Evolutionary conservation across 176 grass and related monocot species (phyloP), one percentile per base, ranked within the genome.

Genomic region (Tillandsia fasciculata): DNA sequence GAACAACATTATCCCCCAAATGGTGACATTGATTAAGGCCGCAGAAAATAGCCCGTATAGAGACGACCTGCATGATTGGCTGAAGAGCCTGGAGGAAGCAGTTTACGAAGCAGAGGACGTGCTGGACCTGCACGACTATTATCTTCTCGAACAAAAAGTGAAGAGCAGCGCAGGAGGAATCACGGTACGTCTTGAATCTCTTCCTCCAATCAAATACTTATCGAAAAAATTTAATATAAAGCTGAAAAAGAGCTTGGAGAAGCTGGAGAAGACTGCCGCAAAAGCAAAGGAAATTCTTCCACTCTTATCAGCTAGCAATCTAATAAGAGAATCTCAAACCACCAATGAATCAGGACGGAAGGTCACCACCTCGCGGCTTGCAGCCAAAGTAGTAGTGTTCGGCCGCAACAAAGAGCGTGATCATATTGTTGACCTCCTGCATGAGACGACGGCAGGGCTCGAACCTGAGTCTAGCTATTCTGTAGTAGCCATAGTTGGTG

Each of bases 401-500:
- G 3, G 6, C 14, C 14, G 54, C 17, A 13, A 18, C 54, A 8
- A 58, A 14, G 11, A 58, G 14, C 54, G 14, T 58, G 54, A 58
- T 58, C 2, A 17, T 58, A 58, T 58, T 2, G 9, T 58, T n/a
- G 9, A 12, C 15, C 15, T 58, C 1, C 11, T 58, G 54, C 15
- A 15, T 58, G 53, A 56, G 15, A n/a, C 24, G 24, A 24, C 14
- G 1, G 14, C 53, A 1, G 53, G 11, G 1, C 2, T 8, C 8
- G 14, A 7, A 15, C 4, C 14, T 9, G 53, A 7, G 6, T 13
- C 53, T 57, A 8, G 53, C 2, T 6, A 6, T 26, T 13, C 26
- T 13, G 10, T 64, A 49, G 15, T 80, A 12, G 72, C 72, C 17
- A 3, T 86, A 0, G 26, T 81, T 12, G 78, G 77, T 1, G 3